Evolutionary conservation across 345 rosid species (phyloP).

Genomic region (Ailanthus altissimus): DNA sequence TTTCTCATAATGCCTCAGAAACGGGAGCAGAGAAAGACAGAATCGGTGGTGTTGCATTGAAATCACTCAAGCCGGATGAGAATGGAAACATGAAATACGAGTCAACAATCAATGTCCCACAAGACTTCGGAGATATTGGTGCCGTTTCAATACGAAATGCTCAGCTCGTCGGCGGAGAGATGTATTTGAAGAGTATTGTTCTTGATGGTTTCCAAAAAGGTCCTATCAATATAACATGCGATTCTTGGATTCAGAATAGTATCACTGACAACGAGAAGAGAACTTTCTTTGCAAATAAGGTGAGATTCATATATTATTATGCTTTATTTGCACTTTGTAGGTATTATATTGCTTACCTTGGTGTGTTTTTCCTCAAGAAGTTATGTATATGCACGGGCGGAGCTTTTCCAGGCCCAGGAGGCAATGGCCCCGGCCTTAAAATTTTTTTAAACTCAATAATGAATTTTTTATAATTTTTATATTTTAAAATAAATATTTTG

Average conservation of each 20-base stretch:
- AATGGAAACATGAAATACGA: constrained; percentile 46
- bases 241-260: constrained; percentile 70
- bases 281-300: constrained; percentile 66
- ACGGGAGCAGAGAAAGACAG: constrained; percentile 48
- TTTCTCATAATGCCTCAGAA: constrained; percentile 26
- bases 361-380: too few species aligned
- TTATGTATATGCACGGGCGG: too few species aligned
- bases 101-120: constrained; percentile 49
- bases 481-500: too few species aligned
- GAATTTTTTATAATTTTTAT: too few species aligned
- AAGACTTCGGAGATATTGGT: constrained; percentile 62
- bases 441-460: too few species aligned
- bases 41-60: constrained; percentile 50
- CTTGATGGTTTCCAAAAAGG: constrained; percentile 46
- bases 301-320: background rate
- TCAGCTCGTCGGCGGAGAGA: constrained; percentile 55
- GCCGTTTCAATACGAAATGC: constrained; percentile 69
- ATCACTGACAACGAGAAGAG: constrained; percentile 44
- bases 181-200: constrained; percentile 46
- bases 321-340: background rate
- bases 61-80: constrained; percentile 15
- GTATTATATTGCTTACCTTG: too few species aligned
- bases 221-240: constrained; percentile 42
- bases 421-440: too few species aligned
- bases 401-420: too few species aligned